phyloP scores from a whole-genome alignment of 2,329 filamentous ascomycete species.

The Didymella segeticola region DNA sequence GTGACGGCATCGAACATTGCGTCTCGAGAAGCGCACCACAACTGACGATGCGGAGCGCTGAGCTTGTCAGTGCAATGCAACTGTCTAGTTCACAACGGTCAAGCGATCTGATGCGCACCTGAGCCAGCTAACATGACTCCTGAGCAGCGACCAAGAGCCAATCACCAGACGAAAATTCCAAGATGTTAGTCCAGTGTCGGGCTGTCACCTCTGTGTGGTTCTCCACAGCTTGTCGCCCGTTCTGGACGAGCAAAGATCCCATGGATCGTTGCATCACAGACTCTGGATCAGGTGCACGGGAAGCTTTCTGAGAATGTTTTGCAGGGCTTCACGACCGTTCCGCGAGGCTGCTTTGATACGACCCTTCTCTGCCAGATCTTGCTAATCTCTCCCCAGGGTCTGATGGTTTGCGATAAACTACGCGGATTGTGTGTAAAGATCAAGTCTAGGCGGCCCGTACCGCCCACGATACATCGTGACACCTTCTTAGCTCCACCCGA shows the following conservation, averaged over 20 bases:
- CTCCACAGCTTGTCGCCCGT: not conserved
- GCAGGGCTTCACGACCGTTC: not conserved
- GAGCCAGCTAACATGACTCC: conserved; percentile 9
- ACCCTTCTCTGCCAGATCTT: not conserved
- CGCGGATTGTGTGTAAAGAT: not conserved
- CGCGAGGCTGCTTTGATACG: not conserved
- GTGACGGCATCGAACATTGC: not conserved
- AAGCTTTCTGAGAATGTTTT: not conserved
- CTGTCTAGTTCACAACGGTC: not conserved
- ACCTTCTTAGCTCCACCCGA: conserved; percentile 12
- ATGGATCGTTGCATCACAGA: conserved; percentile 3
- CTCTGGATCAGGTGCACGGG: conserved; percentile 5
- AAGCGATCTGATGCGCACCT: conserved; percentile 6
- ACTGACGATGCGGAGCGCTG: not conserved
- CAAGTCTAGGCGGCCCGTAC: conserved; percentile 10
- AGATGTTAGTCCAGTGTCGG: not conserved
- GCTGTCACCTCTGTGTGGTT: not conserved
- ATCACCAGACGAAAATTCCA: not conserved
- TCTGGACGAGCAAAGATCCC: not conserved
- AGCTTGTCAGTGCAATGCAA: not conserved
- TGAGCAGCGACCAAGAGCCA: not conserved
- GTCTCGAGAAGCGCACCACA: not conserved
- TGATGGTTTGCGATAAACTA: not conserved
- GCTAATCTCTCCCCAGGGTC: not conserved
- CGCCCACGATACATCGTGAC: conserved; percentile 13